Percentiles rank a stretch among this genome's conserved stretches.
Conservation (phyloP, 2,329 filamentous ascomycete species). For the Fusarium sp. region DNA sequence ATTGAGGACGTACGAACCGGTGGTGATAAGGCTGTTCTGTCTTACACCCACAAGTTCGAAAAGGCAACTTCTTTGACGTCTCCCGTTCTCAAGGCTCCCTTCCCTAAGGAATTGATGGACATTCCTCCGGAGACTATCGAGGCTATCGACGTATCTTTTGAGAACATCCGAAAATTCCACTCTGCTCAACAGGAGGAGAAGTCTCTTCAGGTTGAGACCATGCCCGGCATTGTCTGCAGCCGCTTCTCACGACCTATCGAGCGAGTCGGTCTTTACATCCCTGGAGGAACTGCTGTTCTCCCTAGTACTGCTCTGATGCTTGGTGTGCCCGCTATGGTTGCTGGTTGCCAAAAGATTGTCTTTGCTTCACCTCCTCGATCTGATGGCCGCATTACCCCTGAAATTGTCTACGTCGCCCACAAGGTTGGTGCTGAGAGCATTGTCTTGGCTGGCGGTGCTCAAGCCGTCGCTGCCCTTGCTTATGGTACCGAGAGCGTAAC, state of each 20-base stretch:
- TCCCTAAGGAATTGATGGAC: slow-evolving; percentile 86
- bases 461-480: slow-evolving; percentile 95
- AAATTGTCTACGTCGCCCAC: slow-evolving; percentile 97
- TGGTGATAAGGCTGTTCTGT: slow-evolving; percentile 88
- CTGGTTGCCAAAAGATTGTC: slow-evolving; percentile 94
- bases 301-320: slow-evolving; percentile 98
- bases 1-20: slow-evolving; percentile 85
- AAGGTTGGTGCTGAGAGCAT: slow-evolving; percentile 97
- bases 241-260: slow-evolving; percentile 94
- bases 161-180: slow-evolving; percentile 96
- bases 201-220: slow-evolving; percentile 89
- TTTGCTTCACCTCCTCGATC: slow-evolving; percentile 89
- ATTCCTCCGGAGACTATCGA: slow-evolving; percentile 84
- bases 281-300: slow-evolving; percentile 95
- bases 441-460: slow-evolving; percentile 92
- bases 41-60: slow-evolving; percentile 98
- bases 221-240: slow-evolving; percentile 96
- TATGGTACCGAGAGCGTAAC: slow-evolving; percentile 94
- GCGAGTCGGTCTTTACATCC: slow-evolving; percentile 94
- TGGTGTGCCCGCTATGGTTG: slow-evolving; percentile 96
- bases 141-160: slow-evolving; percentile 93
- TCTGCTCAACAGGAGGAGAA: slow-evolving; percentile 88
- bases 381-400: slow-evolving; percentile 91
- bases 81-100: slow-evolving; percentile 90
- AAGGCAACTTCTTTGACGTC: slow-evolving; percentile 92